Conservation (phyloP, 169 alveolate genomes). For the Cardiosporidium cionae region DNA sequence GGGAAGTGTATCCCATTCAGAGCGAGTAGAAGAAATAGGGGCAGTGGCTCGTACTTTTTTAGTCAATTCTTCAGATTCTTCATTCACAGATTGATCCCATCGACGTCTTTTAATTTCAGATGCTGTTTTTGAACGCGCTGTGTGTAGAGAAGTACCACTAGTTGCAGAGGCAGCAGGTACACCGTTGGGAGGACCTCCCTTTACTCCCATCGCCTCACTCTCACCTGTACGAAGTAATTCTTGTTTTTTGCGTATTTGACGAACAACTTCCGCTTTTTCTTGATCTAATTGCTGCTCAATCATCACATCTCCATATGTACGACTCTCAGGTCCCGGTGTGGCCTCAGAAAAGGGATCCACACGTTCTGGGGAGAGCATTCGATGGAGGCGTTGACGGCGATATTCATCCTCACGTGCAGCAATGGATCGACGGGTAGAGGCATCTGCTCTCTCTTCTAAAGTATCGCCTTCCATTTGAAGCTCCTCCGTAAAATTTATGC, state of each 20-base stretch:
- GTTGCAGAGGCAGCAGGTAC: too few species aligned
- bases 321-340: conserved; percentile 18
- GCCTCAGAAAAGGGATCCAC: conserved; percentile 64
- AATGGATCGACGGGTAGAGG: conserved; percentile 17
- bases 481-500: too few species aligned
- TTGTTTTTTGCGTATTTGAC: conserved; percentile 36
- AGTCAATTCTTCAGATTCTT: background rate
- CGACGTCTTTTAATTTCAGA: conserved; percentile 31
- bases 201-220: too few species aligned
- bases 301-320: conserved; percentile 27
- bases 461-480: too few species aligned
- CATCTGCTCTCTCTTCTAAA: too few species aligned
- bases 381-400: conserved; percentile 21
- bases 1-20: background rate
- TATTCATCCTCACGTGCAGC: conserved; percentile 29
- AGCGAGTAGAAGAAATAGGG: too few species aligned
- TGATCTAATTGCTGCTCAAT: conserved; percentile 38
- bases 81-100: conserved; percentile 30
- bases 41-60: conserved; percentile 25
- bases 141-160: too few species aligned
- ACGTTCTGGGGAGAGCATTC: conserved; percentile 65
- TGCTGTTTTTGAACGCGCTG: too few species aligned
- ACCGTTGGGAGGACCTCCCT: too few species aligned
- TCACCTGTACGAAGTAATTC: background rate
- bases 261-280: conserved; percentile 34